Evolutionary conservation across 2,329 filamentous ascomycete species (phyloP).

Genomic region (Fusarium newnesense): DNA sequence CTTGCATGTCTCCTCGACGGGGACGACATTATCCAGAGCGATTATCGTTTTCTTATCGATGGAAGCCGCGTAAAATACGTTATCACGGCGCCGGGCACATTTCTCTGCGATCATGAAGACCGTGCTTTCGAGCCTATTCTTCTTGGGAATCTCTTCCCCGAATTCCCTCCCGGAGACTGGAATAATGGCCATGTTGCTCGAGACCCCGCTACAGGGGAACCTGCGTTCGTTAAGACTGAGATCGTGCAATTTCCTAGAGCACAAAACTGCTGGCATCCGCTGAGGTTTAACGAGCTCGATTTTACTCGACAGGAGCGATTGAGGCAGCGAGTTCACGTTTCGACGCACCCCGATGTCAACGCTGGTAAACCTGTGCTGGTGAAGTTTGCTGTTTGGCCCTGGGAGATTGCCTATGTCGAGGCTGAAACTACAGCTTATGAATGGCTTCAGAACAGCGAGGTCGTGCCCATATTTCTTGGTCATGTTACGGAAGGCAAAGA

Average conservation of each 20-base stretch:
- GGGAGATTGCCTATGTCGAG: constrained; percentile 41
- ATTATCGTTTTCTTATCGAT: constrained; percentile 45
- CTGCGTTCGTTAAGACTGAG: constrained; percentile 33
- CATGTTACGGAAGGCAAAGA: constrained; percentile 42
- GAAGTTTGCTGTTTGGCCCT: constrained; percentile 44
- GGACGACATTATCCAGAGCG: constrained; percentile 37
- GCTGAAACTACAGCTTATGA: constrained; percentile 43
- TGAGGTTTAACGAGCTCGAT: constrained; percentile 41
- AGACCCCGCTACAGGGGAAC: constrained; percentile 31
- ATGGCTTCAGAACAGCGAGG: constrained; percentile 36
- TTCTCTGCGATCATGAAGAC: constrained; percentile 36
- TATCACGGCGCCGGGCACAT: constrained; percentile 37
- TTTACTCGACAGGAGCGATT: constrained; percentile 38
- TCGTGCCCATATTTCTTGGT: constrained; percentile 45
- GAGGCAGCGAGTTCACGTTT: constrained; percentile 39
- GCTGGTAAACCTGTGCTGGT: constrained; percentile 35
- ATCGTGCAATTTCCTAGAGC: constrained; percentile 30
- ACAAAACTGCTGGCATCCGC: constrained; percentile 36
- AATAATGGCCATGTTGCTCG: constrained; percentile 35
- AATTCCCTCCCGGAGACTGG: constrained; percentile 43
- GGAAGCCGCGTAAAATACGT: constrained; percentile 42
- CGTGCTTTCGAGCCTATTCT: constrained; percentile 43
- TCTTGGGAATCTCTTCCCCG: constrained; percentile 39
- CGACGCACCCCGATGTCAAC: constrained; percentile 38
- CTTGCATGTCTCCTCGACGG: constrained; percentile 42